A percentile compares a stretch with the other conserved stretches of the same genome.
phyloP scores from a whole-genome alignment of 2,329 filamentous ascomycete species.

The Sarocladium kiliense region DNA sequence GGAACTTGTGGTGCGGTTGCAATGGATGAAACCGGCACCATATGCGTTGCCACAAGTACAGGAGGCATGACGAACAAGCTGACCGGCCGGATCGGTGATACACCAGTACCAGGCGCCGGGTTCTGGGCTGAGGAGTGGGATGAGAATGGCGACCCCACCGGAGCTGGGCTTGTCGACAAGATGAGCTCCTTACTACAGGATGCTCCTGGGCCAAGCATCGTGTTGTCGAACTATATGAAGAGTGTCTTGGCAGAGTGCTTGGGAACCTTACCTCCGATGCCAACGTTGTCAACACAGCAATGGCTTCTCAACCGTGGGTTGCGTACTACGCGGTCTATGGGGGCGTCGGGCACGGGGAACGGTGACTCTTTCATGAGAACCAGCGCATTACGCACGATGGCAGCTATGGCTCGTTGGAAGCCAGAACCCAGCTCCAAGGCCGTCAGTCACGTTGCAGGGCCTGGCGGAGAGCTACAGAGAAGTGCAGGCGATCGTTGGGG shows the following conservation, averaged over 20 bases:
- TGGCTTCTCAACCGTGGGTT: not conserved
- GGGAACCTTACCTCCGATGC: conserved; percentile 16
- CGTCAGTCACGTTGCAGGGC: conserved; percentile 57
- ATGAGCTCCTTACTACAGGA: not conserved
- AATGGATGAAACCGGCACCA: conserved; percentile 67
- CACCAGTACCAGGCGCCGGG: conserved; percentile 74
- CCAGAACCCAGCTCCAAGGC: conserved; percentile 39
- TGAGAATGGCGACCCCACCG: conserved; percentile 36
- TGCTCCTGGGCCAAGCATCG: not conserved
- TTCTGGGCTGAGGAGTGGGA: conserved; percentile 88
- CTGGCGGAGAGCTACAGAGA: conserved; percentile 65
- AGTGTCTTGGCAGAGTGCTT: conserved; percentile 56
- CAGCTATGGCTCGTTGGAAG: conserved; percentile 65
- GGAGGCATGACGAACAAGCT: conserved; percentile 88
- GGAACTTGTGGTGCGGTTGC: conserved; percentile 82
- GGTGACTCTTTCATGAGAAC: conserved; percentile 80
- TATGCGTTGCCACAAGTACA: conserved; percentile 63
- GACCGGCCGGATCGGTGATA: conserved; percentile 80
- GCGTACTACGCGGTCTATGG: conserved; percentile 35
- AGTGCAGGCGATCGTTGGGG: conserved; percentile 72
- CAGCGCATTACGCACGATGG: conserved; percentile 65
- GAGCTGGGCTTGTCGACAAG: conserved; percentile 7
- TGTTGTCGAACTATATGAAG: conserved; percentile 33
- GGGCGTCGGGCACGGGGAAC: conserved; percentile 76
- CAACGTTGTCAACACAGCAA: conserved; percentile 23